These are phyloP conservation scores for Aspergillus sp. DNA, from an alignment of 2,329 filamentous ascomycete genomes.

Conservation along the genomic window DNA sequence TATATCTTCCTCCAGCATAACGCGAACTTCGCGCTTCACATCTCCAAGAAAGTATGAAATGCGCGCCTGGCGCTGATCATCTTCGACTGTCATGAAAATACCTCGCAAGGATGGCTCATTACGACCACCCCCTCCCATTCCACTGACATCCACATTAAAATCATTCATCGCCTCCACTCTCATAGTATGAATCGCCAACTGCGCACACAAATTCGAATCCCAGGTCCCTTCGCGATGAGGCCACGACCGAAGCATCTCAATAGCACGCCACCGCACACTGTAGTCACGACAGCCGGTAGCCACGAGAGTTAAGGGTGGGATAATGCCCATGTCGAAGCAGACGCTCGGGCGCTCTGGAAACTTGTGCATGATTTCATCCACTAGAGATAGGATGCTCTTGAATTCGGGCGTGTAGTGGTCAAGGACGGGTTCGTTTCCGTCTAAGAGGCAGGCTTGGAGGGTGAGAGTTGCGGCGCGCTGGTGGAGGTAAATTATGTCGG, in stretches of 20 bases:
- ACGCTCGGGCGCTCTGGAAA: conserved; percentile 18
- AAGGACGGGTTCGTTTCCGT: conserved; percentile 5
- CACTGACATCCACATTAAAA: no score
- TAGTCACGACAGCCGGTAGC: conserved; percentile 33
- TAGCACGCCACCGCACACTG: conserved; percentile 28
- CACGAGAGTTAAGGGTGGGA: conserved; percentile 36
- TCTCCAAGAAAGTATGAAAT: neutral
- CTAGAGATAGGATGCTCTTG: conserved; percentile 1
- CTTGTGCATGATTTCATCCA: conserved; percentile 2
- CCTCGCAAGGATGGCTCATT: neutral
- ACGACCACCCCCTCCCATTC: neutral
- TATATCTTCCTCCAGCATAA: neutral
- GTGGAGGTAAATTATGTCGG: conserved; percentile 20
- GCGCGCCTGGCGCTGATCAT: neutral
- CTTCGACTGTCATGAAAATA: neutral
- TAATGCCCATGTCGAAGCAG: conserved; percentile 32
- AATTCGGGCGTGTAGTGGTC: conserved; percentile 12
- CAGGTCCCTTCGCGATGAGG: conserved; percentile 39
- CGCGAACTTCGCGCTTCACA: neutral
- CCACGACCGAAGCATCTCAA: conserved; percentile 28
- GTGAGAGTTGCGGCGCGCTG: conserved; percentile 8
- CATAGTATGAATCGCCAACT: conserved; percentile 28
- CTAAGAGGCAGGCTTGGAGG: conserved; percentile 15
- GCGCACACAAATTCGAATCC: conserved; percentile 37
- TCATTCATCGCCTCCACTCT: conserved; percentile 20